Evolutionary conservation across 305 asterid species (phyloP).

Genomic region (Fraxinus sp.): DNA sequence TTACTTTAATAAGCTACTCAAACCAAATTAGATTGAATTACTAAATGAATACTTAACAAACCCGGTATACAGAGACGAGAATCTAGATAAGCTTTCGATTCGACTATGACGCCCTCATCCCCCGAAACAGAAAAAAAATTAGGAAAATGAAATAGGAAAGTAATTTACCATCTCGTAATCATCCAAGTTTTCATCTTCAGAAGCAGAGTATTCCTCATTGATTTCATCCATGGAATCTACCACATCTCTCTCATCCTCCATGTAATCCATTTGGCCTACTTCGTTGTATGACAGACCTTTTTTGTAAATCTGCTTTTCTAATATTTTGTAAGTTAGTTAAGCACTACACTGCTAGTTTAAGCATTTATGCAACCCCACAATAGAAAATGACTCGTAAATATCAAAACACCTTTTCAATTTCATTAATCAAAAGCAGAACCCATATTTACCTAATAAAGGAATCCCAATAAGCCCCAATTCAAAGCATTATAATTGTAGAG

Average conservation of each 20-base stretch:
- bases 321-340: not conserved
- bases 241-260: constrained; percentile 44
- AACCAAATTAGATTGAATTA: constrained; percentile 21
- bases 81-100: not conserved
- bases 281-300: constrained; percentile 30
- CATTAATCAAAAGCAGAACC: not conserved
- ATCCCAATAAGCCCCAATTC: not conserved
- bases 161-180: constrained; percentile 67
- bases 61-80: not conserved
- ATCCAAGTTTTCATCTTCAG: constrained; percentile 50
- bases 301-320: constrained; percentile 15
- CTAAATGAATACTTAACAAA: not conserved
- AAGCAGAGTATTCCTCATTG: constrained; percentile 47
- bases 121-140: not conserved
- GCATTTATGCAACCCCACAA: not conserved
- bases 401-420: not conserved
- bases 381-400: not conserved
- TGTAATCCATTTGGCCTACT: constrained; percentile 36
- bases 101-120: not conserved
- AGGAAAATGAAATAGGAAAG: not conserved
- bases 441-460: not conserved
- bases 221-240: constrained; percentile 45
- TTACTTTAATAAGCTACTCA: constrained; percentile 59
- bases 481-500: not conserved
- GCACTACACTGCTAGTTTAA: not conserved